These are phyloP conservation scores for Plasmodium falciparum DNA, from an alignment of 169 alveolate species.

Conservation along the genomic window DNA sequence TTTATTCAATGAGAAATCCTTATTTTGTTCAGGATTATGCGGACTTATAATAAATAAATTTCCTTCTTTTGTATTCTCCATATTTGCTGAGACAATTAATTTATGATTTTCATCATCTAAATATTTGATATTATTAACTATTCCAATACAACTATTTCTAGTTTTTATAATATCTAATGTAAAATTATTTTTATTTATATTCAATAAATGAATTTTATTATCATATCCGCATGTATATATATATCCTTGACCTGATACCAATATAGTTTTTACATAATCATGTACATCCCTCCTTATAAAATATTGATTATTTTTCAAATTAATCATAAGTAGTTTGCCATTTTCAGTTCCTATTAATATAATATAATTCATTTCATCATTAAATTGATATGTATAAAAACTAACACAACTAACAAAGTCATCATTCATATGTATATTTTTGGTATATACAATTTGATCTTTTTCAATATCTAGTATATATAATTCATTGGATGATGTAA, in stretches of 20 bases:
- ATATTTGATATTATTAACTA: conserved; percentile 57
- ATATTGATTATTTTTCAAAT: conserved; percentile 36
- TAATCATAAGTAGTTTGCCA: conserved; percentile 61
- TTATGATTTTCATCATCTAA: conserved; percentile 46
- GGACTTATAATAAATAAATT: conserved; percentile 60
- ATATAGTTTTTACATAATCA: conserved; percentile 59
- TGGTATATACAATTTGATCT: conserved; percentile 74
- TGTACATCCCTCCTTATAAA: conserved; percentile 40
- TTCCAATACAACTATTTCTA: conserved; percentile 66
- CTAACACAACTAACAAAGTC: conserved; percentile 38
- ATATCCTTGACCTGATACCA: conserved; percentile 60
- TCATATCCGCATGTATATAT: conserved; percentile 69
- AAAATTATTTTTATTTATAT: conserved; percentile 33
- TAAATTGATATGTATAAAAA: conserved; percentile 25
- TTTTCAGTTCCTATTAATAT: conserved; percentile 41
- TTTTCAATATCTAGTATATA: conserved; percentile 78
- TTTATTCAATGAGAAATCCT: conserved; percentile 50
- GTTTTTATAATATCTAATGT: conserved; percentile 51
- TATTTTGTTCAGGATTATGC: conserved; percentile 73
- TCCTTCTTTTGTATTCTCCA: conserved; percentile 28
- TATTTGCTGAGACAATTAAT: conserved; percentile 64
- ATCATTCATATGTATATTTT: conserved; percentile 80
- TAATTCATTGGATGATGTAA: conserved; percentile 52
- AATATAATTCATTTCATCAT: conserved; percentile 15
- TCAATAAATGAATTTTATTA: conserved; percentile 49